phyloP scores from a whole-genome alignment of 1,139 yeast species.

The Lodderomyces elongisporus region DNA sequence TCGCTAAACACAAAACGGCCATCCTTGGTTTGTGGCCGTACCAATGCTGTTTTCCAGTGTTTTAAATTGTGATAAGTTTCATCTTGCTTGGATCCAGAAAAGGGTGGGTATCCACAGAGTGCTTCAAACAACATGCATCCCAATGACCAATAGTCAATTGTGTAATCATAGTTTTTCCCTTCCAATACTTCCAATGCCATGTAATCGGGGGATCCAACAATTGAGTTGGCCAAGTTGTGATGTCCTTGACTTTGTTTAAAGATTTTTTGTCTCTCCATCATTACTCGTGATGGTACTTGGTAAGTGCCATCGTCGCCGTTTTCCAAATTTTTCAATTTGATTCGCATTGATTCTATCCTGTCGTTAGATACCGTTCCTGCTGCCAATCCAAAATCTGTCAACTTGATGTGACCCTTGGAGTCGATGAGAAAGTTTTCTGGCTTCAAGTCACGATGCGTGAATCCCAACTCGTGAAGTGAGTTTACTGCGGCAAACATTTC shows the following conservation, averaged over 20 bases:
- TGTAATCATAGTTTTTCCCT: constrained; percentile 89
- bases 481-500: constrained; percentile 97
- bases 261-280: constrained; percentile 80
- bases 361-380: constrained; percentile 94
- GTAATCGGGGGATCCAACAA: constrained; percentile 97
- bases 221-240: constrained; percentile 80
- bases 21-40: constrained; percentile 88
- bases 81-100: constrained; percentile 87
- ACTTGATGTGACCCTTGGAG: constrained; percentile 89
- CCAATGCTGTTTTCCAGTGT: constrained; percentile 84
- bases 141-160: constrained; percentile 97
- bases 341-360: constrained; percentile 87
- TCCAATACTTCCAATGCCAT: constrained; percentile 98
- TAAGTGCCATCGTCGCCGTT: constrained; percentile 46
- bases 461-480: constrained; percentile 90
- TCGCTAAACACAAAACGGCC: constrained; percentile 92
- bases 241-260: constrained; percentile 68
- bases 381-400: constrained; percentile 96
- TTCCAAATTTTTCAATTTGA: constrained; percentile 76
- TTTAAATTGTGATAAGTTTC: constrained; percentile 93
- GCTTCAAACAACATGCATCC: constrained; percentile 95
- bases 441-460: constrained; percentile 93
- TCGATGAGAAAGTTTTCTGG: constrained; percentile 97
- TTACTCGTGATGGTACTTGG: constrained; percentile 69
- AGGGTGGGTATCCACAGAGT: constrained; percentile 93